phyloP scores from a whole-genome alignment of 257 asterid species.

The Leonotis leonurus region DNA sequence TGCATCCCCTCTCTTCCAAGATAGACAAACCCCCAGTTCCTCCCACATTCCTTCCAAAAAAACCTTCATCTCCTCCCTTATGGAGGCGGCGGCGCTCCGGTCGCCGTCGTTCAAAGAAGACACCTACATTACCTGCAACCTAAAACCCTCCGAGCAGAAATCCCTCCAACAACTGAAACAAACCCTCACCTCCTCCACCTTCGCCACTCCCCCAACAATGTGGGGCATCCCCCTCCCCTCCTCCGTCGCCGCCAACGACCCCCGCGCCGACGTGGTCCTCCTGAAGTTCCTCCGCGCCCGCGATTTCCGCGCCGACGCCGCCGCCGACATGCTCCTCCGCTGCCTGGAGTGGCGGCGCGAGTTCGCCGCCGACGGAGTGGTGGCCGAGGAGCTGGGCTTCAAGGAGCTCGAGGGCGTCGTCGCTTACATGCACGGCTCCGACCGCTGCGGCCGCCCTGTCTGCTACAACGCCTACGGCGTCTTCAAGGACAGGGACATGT shows the following conservation, averaged over 20 bases:
- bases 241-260: conserved; percentile 20
- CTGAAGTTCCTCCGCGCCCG: conserved; percentile 80
- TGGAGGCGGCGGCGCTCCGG: conserved; percentile 56
- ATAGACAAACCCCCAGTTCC: conserved; percentile 12
- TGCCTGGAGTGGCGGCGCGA: conserved; percentile 60
- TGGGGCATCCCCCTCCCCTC: conserved; percentile 55
- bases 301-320: conserved; percentile 44
- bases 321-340: conserved; percentile 50
- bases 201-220: conserved; percentile 33
- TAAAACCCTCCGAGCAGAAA: conserved; percentile 48
- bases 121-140: conserved; percentile 56
- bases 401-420: conserved; percentile 73
- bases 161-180: conserved; percentile 55
- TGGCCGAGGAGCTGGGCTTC: conserved; percentile 62
- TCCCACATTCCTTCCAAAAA: conserved; percentile 42
- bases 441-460: conserved; percentile 60
- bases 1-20: conserved; percentile 24
- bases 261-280: conserved; percentile 56
- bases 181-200: conserved; percentile 29
- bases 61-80: conserved; percentile 36
- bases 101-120: conserved; percentile 74
- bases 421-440: conserved; percentile 67
- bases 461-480: conserved; percentile 86
- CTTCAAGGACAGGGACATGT: conserved; percentile 64
- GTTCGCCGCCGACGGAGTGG: conserved; percentile 48